These are phyloP conservation scores for Lactarius akahatsu DNA, from an alignment of 768 basidiomycete species.

Conservation along the genomic window DNA sequence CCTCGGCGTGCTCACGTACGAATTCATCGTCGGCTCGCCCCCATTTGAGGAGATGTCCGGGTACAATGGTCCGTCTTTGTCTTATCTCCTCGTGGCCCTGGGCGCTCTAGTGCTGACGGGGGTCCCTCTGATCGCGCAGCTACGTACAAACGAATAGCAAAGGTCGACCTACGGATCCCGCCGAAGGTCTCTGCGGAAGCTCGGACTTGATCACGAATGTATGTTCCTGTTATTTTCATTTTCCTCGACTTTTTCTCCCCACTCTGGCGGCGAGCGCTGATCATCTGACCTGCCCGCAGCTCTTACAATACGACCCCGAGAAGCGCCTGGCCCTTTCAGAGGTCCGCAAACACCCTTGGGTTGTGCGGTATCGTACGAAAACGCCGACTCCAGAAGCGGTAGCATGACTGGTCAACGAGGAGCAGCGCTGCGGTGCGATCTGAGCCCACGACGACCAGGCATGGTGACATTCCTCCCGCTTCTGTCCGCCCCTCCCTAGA, in stretches of 20 bases:
- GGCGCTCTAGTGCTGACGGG: constrained; percentile 20
- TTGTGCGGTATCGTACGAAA: constrained; percentile 29
- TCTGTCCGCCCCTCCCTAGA: not conserved
- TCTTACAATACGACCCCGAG: constrained; percentile 58
- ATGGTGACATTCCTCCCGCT: not conserved
- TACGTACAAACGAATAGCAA: constrained; percentile 86
- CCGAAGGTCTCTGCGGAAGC: constrained; percentile 44
- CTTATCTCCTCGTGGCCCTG: not conserved
- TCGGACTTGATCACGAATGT: constrained; percentile 48
- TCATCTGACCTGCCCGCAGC: constrained; percentile 44
- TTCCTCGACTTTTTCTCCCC: not conserved
- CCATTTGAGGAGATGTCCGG: constrained; percentile 86
- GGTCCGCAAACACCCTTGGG: constrained; percentile 49
- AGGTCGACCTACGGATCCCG: constrained; percentile 67
- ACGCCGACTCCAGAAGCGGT: constrained; percentile 21
- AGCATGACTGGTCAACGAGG: not conserved
- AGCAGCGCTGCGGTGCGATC: not conserved
- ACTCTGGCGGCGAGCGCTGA: constrained; percentile 16
- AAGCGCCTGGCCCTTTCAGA: constrained; percentile 47
- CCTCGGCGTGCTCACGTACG: constrained; percentile 92
- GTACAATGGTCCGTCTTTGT: constrained; percentile 60
- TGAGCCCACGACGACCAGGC: not conserved
- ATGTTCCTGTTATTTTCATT: constrained; percentile 5
- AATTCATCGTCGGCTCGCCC: constrained; percentile 83
- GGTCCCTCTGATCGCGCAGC: constrained; percentile 45